These are phyloP conservation scores for Boletus vermiculosoides DNA, from an alignment of 768 basidiomycete genomes.

Conservation along the genomic window DNA sequence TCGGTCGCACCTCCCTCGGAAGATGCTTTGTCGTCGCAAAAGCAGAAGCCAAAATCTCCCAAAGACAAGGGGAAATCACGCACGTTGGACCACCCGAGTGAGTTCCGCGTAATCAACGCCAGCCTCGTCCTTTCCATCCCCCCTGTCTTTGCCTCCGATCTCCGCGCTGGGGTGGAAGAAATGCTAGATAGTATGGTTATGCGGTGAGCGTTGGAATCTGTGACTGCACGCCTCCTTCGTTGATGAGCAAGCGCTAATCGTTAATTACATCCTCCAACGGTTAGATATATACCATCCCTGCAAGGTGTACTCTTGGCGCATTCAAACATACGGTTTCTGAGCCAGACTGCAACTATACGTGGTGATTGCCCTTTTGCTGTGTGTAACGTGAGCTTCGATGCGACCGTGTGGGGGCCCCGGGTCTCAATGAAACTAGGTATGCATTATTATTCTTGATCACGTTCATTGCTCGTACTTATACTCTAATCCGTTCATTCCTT, in stretches of 20 bases:
- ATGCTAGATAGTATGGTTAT: constrained; percentile 94
- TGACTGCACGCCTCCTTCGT: constrained; percentile 1
- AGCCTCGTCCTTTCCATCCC: constrained; percentile 72
- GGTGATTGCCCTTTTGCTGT: constrained; percentile 85
- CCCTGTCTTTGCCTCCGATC: constrained; percentile 74
- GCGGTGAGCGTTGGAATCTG: constrained; percentile 57
- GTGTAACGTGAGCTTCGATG: constrained; percentile 73
- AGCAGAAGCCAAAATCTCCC: constrained; percentile 23
- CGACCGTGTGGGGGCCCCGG: constrained; percentile 84
- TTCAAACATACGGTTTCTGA: constrained; percentile 69
- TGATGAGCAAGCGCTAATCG: constrained; percentile 2
- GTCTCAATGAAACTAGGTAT: constrained; percentile 78
- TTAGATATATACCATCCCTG: constrained; percentile 87
- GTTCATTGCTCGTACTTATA: background rate
- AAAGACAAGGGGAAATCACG: constrained; percentile 41
- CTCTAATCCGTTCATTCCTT: background rate
- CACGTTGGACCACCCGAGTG: constrained; percentile 33
- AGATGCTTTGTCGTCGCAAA: constrained; percentile 10
- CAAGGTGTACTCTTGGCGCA: constrained; percentile 86
- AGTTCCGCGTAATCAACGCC: constrained; percentile 65
- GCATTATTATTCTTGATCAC: constrained; percentile 21
- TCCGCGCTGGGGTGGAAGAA: constrained; percentile 76
- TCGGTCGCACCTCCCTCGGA: constrained; percentile 1
- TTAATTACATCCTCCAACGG: background rate
- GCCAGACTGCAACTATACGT: constrained; percentile 63